Percentiles rank a stretch among this genome's conserved stretches.
phyloP scores from a whole-genome alignment of 805 yeast genomes.

The Metschnikowia hibisci region DNA sequence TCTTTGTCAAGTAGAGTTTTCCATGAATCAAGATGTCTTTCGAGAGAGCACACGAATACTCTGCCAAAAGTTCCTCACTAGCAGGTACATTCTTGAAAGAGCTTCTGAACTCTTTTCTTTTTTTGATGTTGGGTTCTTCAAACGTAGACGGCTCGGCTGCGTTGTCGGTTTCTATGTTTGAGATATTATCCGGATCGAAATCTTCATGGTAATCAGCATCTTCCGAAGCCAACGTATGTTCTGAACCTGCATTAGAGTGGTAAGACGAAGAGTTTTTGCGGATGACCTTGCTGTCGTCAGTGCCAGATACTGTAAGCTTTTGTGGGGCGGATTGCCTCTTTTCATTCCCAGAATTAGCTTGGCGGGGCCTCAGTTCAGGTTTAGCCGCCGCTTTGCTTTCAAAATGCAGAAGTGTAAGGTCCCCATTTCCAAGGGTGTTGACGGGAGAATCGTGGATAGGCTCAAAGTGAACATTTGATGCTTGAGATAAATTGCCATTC shows the following conservation, averaged over 20 bases:
- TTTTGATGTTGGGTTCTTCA: constrained; percentile 27
- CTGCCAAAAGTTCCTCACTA: constrained; percentile 54
- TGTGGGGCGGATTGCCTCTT: constrained; percentile 10
- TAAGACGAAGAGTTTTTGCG: constrained; percentile 20
- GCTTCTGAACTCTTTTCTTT: constrained; percentile 59
- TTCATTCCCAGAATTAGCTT: constrained; percentile 3
- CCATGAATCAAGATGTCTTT: constrained; percentile 69
- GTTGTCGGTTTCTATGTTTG: constrained; percentile 12
- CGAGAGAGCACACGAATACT: constrained; percentile 61
- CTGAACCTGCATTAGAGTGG: constrained; percentile 12
- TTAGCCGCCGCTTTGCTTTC: constrained; percentile 6
- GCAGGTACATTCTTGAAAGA: constrained; percentile 50
- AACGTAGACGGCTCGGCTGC: constrained; percentile 9
- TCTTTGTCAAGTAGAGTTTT: constrained; percentile 53
- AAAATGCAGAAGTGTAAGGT: constrained; percentile 34
- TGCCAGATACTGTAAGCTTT: constrained; percentile 19
- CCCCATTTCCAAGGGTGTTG: constrained; percentile 48
- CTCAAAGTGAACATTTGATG: constrained; percentile 42
- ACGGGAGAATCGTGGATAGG: constrained; percentile 46
- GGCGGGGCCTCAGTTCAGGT: constrained; percentile 15
- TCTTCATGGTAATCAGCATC: constrained; percentile 14
- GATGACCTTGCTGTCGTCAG: constrained; percentile 19
- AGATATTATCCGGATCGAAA: constrained; percentile 15
- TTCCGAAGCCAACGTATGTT: constrained; percentile 11
- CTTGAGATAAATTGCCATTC: not conserved